Evolutionary conservation across 2,329 filamentous ascomycete genomes (phyloP).

Genomic region (Fonsecaea pedrosoi): DNA sequence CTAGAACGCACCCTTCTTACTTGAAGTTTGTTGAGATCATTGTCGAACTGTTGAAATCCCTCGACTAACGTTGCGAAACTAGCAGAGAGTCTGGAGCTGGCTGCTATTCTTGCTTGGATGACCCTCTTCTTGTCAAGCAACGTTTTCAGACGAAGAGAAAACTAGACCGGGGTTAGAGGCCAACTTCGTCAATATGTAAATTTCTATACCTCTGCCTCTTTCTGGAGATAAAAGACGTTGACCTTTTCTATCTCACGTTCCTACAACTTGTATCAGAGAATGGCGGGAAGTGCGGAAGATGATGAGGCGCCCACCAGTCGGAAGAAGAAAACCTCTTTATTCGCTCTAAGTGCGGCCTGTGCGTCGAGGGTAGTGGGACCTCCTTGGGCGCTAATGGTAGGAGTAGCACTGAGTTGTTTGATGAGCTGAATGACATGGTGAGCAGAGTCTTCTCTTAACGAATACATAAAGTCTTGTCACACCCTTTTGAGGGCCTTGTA

Average conservation of each 20-base stretch:
- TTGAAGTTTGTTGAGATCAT: conserved; percentile 92
- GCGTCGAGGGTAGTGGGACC: conserved; percentile 49
- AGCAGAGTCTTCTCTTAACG: conserved; percentile 27
- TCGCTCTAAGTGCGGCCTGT: conserved; percentile 77
- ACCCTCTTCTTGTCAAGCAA: conserved; percentile 94
- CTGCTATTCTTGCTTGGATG: conserved; percentile 77
- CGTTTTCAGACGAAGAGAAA: conserved; percentile 90
- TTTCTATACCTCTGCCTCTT: conserved; percentile 84
- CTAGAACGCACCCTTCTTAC: conserved; percentile 46
- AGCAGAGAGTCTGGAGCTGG: conserved; percentile 83
- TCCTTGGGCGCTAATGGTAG: conserved; percentile 78
- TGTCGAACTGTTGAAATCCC: conserved; percentile 96
- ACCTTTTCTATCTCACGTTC: conserved; percentile 98
- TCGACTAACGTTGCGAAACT: conserved; percentile 95
- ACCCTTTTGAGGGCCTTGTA: conserved; percentile 99
- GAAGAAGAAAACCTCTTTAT: conserved; percentile 99
- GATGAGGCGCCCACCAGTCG: conserved; percentile 69
- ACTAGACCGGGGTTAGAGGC: conserved; percentile 57
- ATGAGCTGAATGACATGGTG: conserved; percentile 73
- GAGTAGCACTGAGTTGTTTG: conserved; percentile 94
- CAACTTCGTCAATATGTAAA: conserved; percentile 7
- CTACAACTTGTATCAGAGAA: conserved; percentile 54
- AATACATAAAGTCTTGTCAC: conserved; percentile 39
- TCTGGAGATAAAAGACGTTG: conserved; percentile 96
- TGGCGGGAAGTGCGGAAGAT: not conserved